Evolutionary conservation across 768 basidiomycete species (phyloP).

Genomic region (Gelatoporia subvermispora): DNA sequence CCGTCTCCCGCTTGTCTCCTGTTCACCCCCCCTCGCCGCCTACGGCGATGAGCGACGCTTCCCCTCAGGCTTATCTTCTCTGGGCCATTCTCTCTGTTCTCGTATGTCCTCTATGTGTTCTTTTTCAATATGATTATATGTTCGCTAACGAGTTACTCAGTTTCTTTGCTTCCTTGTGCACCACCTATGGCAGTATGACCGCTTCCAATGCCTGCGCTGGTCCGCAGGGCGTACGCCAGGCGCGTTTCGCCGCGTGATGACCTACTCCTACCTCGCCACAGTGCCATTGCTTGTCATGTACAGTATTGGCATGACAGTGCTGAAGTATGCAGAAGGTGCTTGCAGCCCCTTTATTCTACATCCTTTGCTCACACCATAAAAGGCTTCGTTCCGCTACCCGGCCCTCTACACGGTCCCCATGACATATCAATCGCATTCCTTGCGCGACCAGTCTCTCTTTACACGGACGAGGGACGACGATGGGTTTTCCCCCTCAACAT

Average conservation of each 20-base stretch:
- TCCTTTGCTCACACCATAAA: slow-evolving; percentile 7
- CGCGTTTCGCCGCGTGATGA: slow-evolving; percentile 86
- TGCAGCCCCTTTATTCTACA: slow-evolving; percentile 10
- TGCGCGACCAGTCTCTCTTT: slow-evolving; percentile 52
- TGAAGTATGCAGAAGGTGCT: slow-evolving; percentile 75
- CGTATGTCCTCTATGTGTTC: slow-evolving; percentile 36
- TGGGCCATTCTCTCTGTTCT: slow-evolving; percentile 69
- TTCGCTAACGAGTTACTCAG: slow-evolving; percentile 23
- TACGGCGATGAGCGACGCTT: slow-evolving; percentile 59
- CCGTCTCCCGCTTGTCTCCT: too few species aligned
- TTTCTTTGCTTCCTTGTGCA: slow-evolving; percentile 63
- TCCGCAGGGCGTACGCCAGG: slow-evolving; percentile 73
- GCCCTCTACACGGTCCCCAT: background rate
- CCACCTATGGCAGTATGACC: slow-evolving; percentile 81
- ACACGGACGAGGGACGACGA: slow-evolving; percentile 37
- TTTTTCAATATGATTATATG: slow-evolving; percentile 1
- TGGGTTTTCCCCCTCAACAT: slow-evolving; percentile 71
- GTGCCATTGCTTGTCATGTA: slow-evolving; percentile 65
- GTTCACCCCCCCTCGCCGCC: too few species aligned
- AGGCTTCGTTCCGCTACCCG: slow-evolving; percentile 30
- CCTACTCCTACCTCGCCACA: slow-evolving; percentile 79
- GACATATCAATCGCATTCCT: slow-evolving; percentile 27
- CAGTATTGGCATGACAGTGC: slow-evolving; percentile 49
- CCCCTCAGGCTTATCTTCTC: slow-evolving; percentile 67
- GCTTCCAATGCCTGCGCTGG: slow-evolving; percentile 72